These are phyloP conservation scores for Cryptomeria japonica DNA, from an alignment of 75 land plant species.

Conservation along the genomic window DNA sequence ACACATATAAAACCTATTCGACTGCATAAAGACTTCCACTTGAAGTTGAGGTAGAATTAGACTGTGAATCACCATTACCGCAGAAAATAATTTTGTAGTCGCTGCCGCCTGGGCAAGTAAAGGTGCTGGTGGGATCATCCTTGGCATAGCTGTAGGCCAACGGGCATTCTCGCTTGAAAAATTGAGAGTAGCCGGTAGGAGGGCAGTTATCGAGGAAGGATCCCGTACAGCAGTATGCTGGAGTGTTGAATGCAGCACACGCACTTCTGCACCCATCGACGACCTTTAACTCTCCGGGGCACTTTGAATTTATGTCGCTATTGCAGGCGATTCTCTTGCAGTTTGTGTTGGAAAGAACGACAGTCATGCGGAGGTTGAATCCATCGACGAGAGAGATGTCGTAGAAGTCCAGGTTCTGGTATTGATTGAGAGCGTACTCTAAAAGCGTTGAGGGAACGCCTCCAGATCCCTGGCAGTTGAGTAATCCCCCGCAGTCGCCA, in stretches of 20 bases:
- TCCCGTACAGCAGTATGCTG: slow-evolving; percentile 36
- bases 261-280: slow-evolving; percentile 28
- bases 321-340: slow-evolving; percentile 10
- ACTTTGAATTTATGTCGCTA: neutral
- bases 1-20: neutral
- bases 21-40: neutral
- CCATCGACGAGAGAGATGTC: slow-evolving; percentile 24
- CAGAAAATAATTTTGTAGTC: slow-evolving; percentile 33
- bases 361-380: slow-evolving; percentile 14
- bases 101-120: slow-evolving; percentile 38
- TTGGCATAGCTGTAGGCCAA: slow-evolving; percentile 45
- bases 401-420: slow-evolving; percentile 11
- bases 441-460: slow-evolving; percentile 27
- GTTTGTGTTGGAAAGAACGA: neutral
- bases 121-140: slow-evolving; percentile 36
- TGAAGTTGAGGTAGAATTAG: neutral
- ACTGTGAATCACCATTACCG: neutral
- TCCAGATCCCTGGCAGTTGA: slow-evolving; percentile 36
- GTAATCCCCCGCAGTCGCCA: slow-evolving; percentile 36
- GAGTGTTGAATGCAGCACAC: slow-evolving; percentile 21
- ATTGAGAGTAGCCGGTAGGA: slow-evolving; percentile 17
- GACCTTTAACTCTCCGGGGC: neutral
- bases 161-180: slow-evolving; percentile 40
- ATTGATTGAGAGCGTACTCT: slow-evolving; percentile 10
- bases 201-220: slow-evolving; percentile 21